Percentiles rank a stretch among this genome's conserved stretches.
These are phyloP conservation scores for Sugiyamaella pinicola DNA, from an alignment of 1,139 yeast species.

Conservation along the genomic window DNA sequence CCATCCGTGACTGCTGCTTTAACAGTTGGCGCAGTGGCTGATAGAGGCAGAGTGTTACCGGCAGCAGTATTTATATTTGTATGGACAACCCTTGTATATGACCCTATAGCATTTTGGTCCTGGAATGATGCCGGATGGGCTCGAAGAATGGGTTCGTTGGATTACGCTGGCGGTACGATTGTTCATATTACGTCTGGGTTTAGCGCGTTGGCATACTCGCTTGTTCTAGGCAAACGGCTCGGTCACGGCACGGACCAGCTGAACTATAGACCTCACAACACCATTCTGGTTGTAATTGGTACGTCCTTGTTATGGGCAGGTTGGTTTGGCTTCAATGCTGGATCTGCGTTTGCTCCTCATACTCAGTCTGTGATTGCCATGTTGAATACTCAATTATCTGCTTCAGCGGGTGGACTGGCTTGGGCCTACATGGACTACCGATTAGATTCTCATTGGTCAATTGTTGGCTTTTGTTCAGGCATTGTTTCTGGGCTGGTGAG, in stretches of 20 bases:
- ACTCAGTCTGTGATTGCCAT: constrained; percentile 48
- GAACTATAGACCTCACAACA: constrained; percentile 40
- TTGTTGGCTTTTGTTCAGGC: constrained; percentile 47
- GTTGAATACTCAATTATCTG: constrained; percentile 41
- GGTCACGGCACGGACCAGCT: constrained; percentile 31
- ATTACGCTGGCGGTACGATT: constrained; percentile 67
- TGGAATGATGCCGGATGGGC: constrained; percentile 67
- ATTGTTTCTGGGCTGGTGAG: constrained; percentile 46
- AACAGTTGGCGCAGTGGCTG: constrained; percentile 61
- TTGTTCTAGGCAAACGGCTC: constrained; percentile 54
- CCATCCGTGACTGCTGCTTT: constrained; percentile 56
- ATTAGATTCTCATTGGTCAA: constrained; percentile 39
- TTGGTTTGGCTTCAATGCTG: constrained; percentile 89
- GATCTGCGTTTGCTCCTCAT: constrained; percentile 67
- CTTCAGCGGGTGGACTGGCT: constrained; percentile 41
- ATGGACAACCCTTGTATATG: constrained; percentile 62
- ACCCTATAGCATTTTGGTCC: constrained; percentile 67
- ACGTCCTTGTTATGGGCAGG: constrained; percentile 66
- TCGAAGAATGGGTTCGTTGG: constrained; percentile 52
- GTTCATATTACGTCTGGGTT: constrained; percentile 65
- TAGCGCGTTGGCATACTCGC: constrained; percentile 61
- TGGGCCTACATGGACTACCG: constrained; percentile 42
- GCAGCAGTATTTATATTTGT: constrained; percentile 54
- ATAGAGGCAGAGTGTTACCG: constrained; percentile 58
- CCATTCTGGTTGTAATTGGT: constrained; percentile 53